These are phyloP conservation scores for Sambucus nigra DNA, from an alignment of 129 eudicot species.

Conservation along the genomic window DNA sequence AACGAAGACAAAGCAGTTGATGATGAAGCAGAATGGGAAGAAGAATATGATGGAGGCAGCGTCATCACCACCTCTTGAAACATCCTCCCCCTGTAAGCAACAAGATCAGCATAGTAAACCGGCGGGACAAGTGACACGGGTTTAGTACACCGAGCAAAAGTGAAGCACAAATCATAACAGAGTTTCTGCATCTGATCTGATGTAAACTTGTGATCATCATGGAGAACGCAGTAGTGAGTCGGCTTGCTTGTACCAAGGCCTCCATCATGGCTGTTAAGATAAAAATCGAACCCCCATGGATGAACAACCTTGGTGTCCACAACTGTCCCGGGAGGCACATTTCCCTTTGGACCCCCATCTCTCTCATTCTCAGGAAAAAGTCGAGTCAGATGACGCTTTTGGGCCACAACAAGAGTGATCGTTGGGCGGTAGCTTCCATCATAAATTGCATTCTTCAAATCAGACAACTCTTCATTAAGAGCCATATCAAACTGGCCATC, in stretches of 20 bases:
- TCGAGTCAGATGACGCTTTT: constrained; percentile 68
- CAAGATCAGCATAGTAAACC: constrained; percentile 68
- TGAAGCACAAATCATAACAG: constrained; percentile 47
- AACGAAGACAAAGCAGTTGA: constrained; percentile 11
- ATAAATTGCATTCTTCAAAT: constrained; percentile 39
- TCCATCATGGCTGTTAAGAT: constrained; percentile 63
- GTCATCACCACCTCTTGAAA: no score
- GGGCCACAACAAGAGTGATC: constrained; percentile 64
- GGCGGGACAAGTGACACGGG: constrained; percentile 73
- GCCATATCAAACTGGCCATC: constrained; percentile 72
- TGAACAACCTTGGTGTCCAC: constrained; percentile 53
- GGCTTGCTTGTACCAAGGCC: constrained; percentile 73
- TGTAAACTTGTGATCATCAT: constrained; percentile 42
- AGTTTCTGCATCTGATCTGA: constrained; percentile 56
- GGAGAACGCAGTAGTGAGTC: constrained; percentile 56
- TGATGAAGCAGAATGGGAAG: no score
- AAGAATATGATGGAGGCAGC: no score
- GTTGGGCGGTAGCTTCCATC: constrained; percentile 34
- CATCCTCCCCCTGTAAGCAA: constrained; percentile 69
- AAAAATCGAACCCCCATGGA: constrained; percentile 54
- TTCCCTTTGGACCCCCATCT: constrained; percentile 16
- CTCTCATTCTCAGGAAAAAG: constrained; percentile 29
- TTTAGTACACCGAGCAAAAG: constrained; percentile 59
- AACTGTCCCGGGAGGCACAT: constrained; percentile 69
- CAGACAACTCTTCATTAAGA: constrained; percentile 46